Evolutionary conservation across 2,329 filamentous ascomycete species (phyloP).

Genomic region (Ascochyta clinopodiicola): DNA sequence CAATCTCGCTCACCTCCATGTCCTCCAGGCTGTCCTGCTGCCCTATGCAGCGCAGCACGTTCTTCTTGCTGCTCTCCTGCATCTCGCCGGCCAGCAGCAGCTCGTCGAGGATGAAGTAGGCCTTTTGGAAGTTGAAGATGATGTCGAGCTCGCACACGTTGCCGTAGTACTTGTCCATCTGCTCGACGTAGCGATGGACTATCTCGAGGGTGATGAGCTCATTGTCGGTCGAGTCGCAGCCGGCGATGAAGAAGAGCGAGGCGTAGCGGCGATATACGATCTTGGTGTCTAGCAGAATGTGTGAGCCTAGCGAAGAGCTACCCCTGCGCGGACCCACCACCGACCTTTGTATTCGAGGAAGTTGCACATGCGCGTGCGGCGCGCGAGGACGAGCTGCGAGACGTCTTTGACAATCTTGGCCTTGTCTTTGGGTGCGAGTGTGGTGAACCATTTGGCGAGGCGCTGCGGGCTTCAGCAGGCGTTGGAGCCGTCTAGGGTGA

Average conservation of each 20-base stretch:
- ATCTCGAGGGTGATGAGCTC: constrained; percentile 98
- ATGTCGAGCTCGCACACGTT: constrained; percentile 99
- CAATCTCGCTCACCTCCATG: constrained; percentile 83
- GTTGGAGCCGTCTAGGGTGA: constrained; percentile 36
- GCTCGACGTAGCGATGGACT: constrained; percentile 98
- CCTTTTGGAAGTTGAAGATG: constrained; percentile 99
- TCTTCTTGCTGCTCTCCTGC: constrained; percentile 99
- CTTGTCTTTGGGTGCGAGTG: constrained; percentile 95
- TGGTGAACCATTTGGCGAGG: constrained; percentile 99
- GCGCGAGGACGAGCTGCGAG: constrained; percentile 92
- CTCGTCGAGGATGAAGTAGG: constrained; percentile 98
- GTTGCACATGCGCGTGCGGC: constrained; percentile 99
- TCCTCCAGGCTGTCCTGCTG: constrained; percentile 98
- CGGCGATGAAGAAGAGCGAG: constrained; percentile 98
- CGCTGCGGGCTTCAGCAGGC: constrained; percentile 66
- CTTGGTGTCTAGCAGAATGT: constrained; percentile 77
- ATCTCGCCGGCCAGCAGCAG: constrained; percentile 93
- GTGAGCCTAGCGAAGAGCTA: constrained; percentile 33
- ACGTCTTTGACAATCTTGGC: constrained; percentile 99
- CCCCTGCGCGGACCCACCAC: constrained; percentile 26
- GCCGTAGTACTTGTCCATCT: constrained; percentile 99
- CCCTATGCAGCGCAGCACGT: constrained; percentile 91
- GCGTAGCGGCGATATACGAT: constrained; percentile 99
- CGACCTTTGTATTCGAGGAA: constrained; percentile 98
- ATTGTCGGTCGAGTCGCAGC: constrained; percentile 96